Evolutionary conservation across 129 eudicot genomes (phyloP), one percentile per base, ranked within the genome.

Genomic region (Smallanthus sonchifolius): DNA sequence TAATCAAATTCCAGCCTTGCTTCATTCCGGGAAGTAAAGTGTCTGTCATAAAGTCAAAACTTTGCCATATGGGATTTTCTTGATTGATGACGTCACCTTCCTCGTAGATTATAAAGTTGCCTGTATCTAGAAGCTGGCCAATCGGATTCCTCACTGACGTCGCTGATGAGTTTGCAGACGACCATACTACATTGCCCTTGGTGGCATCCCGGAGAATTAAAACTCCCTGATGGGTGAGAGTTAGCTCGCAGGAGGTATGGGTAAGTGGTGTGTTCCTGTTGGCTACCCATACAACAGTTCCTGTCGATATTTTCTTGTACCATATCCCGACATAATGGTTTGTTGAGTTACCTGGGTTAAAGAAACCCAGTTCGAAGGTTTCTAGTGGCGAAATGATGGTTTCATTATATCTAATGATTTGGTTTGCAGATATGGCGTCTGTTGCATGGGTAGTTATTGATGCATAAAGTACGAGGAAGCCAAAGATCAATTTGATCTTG

Each of bases 211-310:
- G 55, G 60, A 81, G 30, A 2, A 28, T 43, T 10, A 81, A 59
- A 75, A 60, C 47, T 61, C 84, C 80, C 10, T 42, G 20, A n/a
- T 5, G 35, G 39, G 66, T 35, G 39, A 81, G 68, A 39, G 44
- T 75, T 40, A 75, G 75, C 10, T 59, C 60, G 10, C 74, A 73
- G 5, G 80, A 61, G 63, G 73, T 34, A 39, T 70, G 19, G 5
- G 52, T 14, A 51, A 81, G 49, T 17, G 80, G 84, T 10, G 61
- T 39, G 43, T 81, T 69, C 62, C 67, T 66, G 73, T 81, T 75
- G 14, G 84, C 81, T 4, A 81, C 80, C 84, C 84, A 81, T 6
- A 75, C 77, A 34, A 69, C 69, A 6, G 83, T 67, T 24, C 71
- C 56, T 2, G 6, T 52, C 15, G 83, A 55, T 34, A 55, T 73